Base-by-base conservation (phyloP, 169 alveolate species). In the Plasmodium relictum region DNA sequence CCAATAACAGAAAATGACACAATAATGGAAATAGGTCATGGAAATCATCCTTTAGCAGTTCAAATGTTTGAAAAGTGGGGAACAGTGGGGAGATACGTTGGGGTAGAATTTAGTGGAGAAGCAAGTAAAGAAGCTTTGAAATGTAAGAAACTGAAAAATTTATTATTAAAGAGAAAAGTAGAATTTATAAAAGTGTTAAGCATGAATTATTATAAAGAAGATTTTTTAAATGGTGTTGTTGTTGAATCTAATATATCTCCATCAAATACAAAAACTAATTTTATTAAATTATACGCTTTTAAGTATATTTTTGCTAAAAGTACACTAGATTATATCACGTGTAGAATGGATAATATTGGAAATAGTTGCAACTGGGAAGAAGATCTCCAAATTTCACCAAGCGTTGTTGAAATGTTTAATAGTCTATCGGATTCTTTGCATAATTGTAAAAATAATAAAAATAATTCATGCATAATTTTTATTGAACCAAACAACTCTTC, bases 21-120 rank as follows among this genome's bases (percentile, higher is more conserved):
- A 12, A 71, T 94, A 22, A 70, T 94, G 71, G 96, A 94, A 59
- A 88, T 94, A 41, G 96, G 96, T 31, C 96, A 94, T 73, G 96
- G 96, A 10, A 94, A 94, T 62, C 95, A 91, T 42, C 96, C 96
- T 3, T 86, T 94, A 45, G 76, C 93, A 31, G 92, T 93, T 73
- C 95, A 94, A 61, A 61, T 94, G 63, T 39, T 58, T 65, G 87
- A 87, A 26, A 42, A 74, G 20, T 92, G 89, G 89, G 89, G 89
- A 12, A 78, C 89, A 1, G 80, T 44, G 62, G 89, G 89, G 4
- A 63, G 89, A 59, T 78, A 78, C 20, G 42, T 78, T n/a, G 89
- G 89, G 22, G 76, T 63, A 16, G 96, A 94, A 73, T 94, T 94
- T 88, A 92, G 95, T 44, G 86, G 88, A 0, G 50, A 62, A 48